phyloP scores from a whole-genome alignment of 2,329 filamentous ascomycete genomes.

The Exserohilum turcica region DNA sequence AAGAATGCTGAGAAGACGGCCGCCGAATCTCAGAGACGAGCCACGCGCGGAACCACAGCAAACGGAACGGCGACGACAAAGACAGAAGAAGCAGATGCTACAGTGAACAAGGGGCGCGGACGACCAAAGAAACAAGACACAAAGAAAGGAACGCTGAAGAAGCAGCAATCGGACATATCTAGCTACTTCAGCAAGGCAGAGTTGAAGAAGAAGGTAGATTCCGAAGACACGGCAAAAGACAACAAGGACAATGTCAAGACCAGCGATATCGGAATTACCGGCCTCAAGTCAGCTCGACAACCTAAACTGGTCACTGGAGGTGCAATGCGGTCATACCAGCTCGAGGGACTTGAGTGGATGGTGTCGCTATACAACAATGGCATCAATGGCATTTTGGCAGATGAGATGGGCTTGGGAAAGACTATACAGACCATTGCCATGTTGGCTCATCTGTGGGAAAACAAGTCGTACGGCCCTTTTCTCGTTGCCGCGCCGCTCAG shows the following conservation, averaged over 20 bases:
- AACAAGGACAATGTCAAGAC: slow-evolving; percentile 63
- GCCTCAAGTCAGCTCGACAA: slow-evolving; percentile 81
- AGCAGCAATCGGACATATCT: slow-evolving; percentile 56
- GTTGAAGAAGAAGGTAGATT: slow-evolving; percentile 58
- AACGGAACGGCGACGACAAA: slow-evolving; percentile 16
- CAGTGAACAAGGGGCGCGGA: slow-evolving; percentile 40
- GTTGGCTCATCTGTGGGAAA: slow-evolving; percentile 84
- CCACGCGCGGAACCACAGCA: slow-evolving; percentile 48
- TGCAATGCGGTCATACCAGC: slow-evolving; percentile 90
- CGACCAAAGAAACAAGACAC: slow-evolving; percentile 46
- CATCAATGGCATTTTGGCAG: slow-evolving; percentile 86
- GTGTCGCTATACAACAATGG: slow-evolving; percentile 82
- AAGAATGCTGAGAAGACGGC: slow-evolving; percentile 55
- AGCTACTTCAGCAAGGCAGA: slow-evolving; percentile 67
- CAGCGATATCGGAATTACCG: slow-evolving; percentile 66
- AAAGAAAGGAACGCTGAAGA: slow-evolving; percentile 48
- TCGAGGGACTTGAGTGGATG: slow-evolving; percentile 95
- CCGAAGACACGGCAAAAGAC: slow-evolving; percentile 63
- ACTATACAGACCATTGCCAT: slow-evolving; percentile 90
- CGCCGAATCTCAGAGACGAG: slow-evolving; percentile 53
- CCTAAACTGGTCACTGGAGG: slow-evolving; percentile 84
- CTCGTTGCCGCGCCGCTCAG: slow-evolving; percentile 88
- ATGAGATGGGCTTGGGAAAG: slow-evolving; percentile 94
- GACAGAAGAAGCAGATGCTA: slow-evolving; percentile 25
- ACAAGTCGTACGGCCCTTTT: slow-evolving; percentile 86